Percentiles rank a stretch among this genome's conserved stretches.
phyloP scores from a whole-genome alignment of 2,329 filamentous ascomycete species.

The Alternaria ventricosa region DNA sequence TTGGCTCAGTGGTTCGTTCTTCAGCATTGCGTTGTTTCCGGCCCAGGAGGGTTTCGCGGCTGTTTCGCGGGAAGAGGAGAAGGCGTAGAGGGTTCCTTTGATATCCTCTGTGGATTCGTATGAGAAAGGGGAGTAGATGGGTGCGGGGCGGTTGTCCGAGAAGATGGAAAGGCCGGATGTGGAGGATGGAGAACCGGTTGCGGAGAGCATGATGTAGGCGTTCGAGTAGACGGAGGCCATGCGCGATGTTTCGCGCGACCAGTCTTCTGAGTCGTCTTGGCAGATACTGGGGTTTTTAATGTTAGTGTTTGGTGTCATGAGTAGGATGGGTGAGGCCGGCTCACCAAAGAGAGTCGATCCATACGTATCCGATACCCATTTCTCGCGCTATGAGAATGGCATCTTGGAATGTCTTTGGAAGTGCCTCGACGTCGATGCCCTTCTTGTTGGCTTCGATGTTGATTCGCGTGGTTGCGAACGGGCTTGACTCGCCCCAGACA shows the following conservation, averaged over 20 bases:
- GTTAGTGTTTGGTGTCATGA: background rate
- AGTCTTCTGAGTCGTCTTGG: background rate
- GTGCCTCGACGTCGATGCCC: background rate
- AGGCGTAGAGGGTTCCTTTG: background rate
- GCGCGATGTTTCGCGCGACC: background rate
- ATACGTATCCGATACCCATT: background rate
- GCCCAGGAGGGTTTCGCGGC: background rate
- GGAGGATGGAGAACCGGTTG: background rate
- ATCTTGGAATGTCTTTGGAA: background rate
- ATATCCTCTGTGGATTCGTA: background rate
- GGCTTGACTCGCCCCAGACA: background rate
- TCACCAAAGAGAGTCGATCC: slow-evolving; percentile 1
- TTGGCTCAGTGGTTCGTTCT: background rate
- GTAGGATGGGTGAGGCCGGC: background rate
- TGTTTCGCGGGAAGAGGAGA: background rate
- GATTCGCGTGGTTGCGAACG: background rate
- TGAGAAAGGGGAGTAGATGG: background rate
- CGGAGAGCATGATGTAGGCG: slow-evolving; percentile 1
- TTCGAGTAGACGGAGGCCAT: background rate
- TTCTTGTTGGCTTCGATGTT: background rate
- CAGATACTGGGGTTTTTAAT: background rate
- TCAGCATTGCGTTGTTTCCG: background rate
- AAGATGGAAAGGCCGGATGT: background rate
- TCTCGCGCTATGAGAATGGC: background rate
- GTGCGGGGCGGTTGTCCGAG: background rate